These are phyloP conservation scores for Penicillium hordei DNA, from an alignment of 2,329 filamentous ascomycete species.

Conservation along the genomic window DNA sequence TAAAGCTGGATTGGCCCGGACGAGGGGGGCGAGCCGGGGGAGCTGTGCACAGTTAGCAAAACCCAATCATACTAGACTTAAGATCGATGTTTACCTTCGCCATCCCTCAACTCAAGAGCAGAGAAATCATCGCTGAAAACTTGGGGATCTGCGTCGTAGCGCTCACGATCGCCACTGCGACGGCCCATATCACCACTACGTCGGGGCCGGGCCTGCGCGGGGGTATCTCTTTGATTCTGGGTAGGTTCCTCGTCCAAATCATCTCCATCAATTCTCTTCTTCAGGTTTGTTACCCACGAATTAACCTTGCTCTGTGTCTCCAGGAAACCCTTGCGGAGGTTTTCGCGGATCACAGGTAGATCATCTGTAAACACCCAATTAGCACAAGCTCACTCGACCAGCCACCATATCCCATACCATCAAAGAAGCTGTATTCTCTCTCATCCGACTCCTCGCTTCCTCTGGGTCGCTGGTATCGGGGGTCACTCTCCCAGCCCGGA, in stretches of 20 bases:
- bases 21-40: conserved; percentile 59
- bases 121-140: conserved; percentile 88
- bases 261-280: conserved; percentile 90
- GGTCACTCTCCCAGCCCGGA: conserved; percentile 33
- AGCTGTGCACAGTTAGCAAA: conserved; percentile 44
- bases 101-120: conserved; percentile 61
- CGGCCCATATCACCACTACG: conserved; percentile 63
- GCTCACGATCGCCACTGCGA: conserved; percentile 81
- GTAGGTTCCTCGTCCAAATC: conserved; percentile 53
- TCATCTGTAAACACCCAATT: conserved; percentile 61
- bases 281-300: conserved; percentile 84
- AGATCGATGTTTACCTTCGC: conserved; percentile 49
- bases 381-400: conserved; percentile 8
- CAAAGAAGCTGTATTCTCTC: conserved; percentile 84
- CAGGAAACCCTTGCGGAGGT: conserved; percentile 88
- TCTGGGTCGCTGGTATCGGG: conserved; percentile 47
- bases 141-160: conserved; percentile 92
- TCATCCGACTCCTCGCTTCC: conserved; percentile 63
- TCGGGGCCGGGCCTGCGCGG: conserved; percentile 51
- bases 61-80: not conserved
- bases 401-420: conserved; percentile 52
- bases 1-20: conserved; percentile 71
- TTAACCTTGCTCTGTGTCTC: conserved; percentile 94
- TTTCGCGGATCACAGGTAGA: conserved; percentile 87
- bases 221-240: conserved; percentile 32